phyloP scores from a whole-genome alignment of 345 rosid species.

The Excoecaria agallocha region DNA sequence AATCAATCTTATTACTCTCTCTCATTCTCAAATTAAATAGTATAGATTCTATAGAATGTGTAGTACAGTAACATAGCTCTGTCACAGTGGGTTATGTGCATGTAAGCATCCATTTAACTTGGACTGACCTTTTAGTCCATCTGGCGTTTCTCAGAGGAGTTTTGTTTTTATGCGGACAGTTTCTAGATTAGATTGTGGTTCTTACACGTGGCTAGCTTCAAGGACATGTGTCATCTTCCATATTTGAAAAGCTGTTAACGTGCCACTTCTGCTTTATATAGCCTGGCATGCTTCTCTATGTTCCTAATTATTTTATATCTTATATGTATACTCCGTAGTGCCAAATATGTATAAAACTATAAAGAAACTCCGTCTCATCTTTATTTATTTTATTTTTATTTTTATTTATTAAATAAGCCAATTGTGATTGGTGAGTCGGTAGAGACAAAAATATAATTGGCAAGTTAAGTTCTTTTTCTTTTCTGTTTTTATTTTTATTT shows the following conservation, averaged over 20 bases:
- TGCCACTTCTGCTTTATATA: neutral
- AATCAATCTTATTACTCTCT: neutral
- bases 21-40: neutral
- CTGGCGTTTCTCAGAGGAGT: neutral
- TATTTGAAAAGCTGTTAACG: neutral
- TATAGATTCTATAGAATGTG: neutral
- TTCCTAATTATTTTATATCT: too few species aligned
- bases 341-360: too few species aligned
- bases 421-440: too few species aligned
- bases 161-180: neutral
- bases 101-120: neutral
- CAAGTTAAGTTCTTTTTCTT: too few species aligned
- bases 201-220: neutral
- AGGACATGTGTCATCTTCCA: constrained; percentile 6
- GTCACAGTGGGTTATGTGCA: too few species aligned
- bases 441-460: too few species aligned
- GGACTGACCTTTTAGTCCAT: neutral
- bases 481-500: too few species aligned
- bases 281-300: too few species aligned
- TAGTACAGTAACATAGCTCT: neutral
- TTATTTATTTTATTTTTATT: too few species aligned
- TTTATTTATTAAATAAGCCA: too few species aligned
- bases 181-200: neutral
- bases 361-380: too few species aligned
- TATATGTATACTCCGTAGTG: too few species aligned